A percentile compares a stretch with the other conserved stretches of the same genome.
Evolutionary conservation across 805 yeast genomes (phyloP).

Genomic region (Isabelozyma heimii): DNA sequence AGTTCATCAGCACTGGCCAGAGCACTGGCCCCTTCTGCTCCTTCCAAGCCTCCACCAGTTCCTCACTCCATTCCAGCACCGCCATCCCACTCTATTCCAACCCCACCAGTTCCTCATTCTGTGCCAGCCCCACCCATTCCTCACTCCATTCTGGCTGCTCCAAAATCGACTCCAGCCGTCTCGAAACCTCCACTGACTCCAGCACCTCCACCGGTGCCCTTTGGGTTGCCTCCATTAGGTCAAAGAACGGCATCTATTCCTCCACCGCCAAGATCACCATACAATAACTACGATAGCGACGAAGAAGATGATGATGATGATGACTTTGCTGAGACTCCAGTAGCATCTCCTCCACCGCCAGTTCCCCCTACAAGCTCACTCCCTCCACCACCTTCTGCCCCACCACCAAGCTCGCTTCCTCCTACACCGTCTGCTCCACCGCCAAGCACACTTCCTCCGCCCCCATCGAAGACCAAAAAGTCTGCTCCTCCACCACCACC

Average conservation of each 20-base stretch:
- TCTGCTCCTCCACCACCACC: constrained; percentile 27
- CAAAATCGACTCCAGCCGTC: constrained; percentile 2
- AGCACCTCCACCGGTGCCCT: constrained; percentile 19
- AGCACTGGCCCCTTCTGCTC: constrained; percentile 19
- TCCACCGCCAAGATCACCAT: constrained; percentile 17
- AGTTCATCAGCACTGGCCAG: constrained; percentile 5
- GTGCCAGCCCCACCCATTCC: constrained; percentile 33
- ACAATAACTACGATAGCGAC: background rate
- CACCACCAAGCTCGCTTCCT: constrained; percentile 21
- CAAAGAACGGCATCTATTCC: constrained; percentile 10
- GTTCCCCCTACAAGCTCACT: constrained; percentile 15
- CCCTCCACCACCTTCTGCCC: constrained; percentile 18
- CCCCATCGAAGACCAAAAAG: constrained; percentile 9
- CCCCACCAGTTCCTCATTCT: constrained; percentile 1
- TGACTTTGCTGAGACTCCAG: background rate
- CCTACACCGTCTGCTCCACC: constrained; percentile 26
- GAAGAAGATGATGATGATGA: background rate
- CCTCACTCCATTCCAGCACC: constrained; percentile 12
- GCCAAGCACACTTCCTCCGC: constrained; percentile 14
- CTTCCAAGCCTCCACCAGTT: constrained; percentile 14
- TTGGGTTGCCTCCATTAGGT: constrained; percentile 23
- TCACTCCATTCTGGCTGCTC: constrained; percentile 25
- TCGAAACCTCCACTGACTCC: background rate
- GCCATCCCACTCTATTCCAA: constrained; percentile 4
- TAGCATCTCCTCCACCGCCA: constrained; percentile 25